Base-by-base conservation (phyloP, 768 basidiomycete species). In the Collybia mongolica region DNA sequence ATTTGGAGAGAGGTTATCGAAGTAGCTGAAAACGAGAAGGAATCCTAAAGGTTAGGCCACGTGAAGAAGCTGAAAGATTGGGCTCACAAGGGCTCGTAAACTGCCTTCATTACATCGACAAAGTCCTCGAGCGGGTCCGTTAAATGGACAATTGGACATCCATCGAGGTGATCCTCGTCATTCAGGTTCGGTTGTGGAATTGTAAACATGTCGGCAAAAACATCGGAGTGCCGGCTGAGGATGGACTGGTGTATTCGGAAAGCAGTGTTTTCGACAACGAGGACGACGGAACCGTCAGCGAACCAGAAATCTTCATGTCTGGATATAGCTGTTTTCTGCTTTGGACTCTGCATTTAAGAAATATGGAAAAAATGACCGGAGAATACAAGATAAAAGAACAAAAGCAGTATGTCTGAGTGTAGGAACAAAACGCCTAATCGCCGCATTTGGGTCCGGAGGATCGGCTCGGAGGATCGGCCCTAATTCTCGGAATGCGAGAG, bases 191-290 rank as follows among this genome's bases (percentile, higher is more conserved):
- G 72, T 52, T 74, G 72, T 2, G 71, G 71, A 3, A 72, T 41
- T 2, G 54, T 54, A 40, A 70, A 72, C 58, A 74, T 68, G 24
- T 62, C 69, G 23, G 59, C 62, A 53, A 75, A 75, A 29, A 75
- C 63, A 6, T 72, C 72, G 0, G 72, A 74, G 42, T 74, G 71
- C 26, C 70, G 60, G 18, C 66, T 61, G 15, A 74, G 63, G 29
- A 75, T 60, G 3, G 71, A 67, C 50, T 72, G 65, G 58, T 74
- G 73, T n/a, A 74, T 60, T 11, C 69, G 67, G 44, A 74, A 68
- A 14, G 63, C 63, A 4, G 64, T 68, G 29, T 52, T 54, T 20
- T 66, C 61, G 3, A 73, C 62, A 17, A 69, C 60, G 19, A 73
- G 48, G 29, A 73, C 65, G 8, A 74, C 61, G 15, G 73, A 74